Evolutionary conservation across 2,329 filamentous ascomycete genomes (phyloP).

Genomic region (Diplodia scrobiculata): DNA sequence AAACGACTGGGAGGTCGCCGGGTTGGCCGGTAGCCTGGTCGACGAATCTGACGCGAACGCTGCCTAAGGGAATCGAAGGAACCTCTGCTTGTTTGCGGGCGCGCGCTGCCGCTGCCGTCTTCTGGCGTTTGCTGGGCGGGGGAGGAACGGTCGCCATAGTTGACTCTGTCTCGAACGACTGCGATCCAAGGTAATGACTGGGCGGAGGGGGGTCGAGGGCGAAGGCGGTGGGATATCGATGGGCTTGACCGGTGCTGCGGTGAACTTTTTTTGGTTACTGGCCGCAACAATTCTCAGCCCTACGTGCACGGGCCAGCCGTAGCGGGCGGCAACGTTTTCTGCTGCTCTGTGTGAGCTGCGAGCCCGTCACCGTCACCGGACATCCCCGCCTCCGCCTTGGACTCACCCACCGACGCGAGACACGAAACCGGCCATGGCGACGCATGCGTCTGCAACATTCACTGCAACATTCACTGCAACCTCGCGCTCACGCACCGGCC

Average conservation of each 20-base stretch:
- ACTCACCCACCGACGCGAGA: conserved; percentile 30
- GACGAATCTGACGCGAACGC: conserved; percentile 82
- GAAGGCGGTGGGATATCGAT: neutral
- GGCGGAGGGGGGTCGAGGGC: neutral
- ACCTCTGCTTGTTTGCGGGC: conserved; percentile 76
- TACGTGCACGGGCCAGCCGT: conserved; percentile 19
- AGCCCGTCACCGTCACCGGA: neutral
- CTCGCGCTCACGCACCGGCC: conserved; percentile 39
- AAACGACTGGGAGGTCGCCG: conserved; percentile 68
- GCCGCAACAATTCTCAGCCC: conserved; percentile 23
- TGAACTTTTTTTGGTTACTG: conserved; percentile 15
- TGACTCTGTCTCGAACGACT: neutral
- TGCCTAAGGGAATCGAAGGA: conserved; percentile 68
- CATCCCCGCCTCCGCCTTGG: conserved; percentile 2
- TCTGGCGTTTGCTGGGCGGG: conserved; percentile 87
- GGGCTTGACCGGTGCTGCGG: neutral
- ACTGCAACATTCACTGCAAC: conserved; percentile 40
- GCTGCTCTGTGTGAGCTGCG: neutral
- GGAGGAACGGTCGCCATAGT: conserved; percentile 78
- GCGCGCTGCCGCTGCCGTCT: conserved; percentile 70
- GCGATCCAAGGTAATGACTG: neutral
- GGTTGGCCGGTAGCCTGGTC: conserved; percentile 72
- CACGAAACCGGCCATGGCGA: conserved; percentile 33
- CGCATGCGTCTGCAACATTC: conserved; percentile 41
- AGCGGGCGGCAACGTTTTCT: neutral